Conservation (phyloP, 2,329 filamentous ascomycete species). For the Orbilia oligospora region DNA sequence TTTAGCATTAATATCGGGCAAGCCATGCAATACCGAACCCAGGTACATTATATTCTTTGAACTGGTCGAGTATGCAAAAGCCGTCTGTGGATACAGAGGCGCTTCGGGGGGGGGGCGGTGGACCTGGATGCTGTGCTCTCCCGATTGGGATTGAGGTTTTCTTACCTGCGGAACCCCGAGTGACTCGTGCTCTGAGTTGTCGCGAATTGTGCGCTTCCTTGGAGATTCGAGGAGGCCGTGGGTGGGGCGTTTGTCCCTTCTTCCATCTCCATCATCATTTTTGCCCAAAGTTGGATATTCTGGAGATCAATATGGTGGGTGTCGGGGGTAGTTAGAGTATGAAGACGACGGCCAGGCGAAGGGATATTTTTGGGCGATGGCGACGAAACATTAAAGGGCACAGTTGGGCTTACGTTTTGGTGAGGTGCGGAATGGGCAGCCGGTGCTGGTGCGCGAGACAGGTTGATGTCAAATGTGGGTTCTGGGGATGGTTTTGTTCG, state of each 20-base stretch:
- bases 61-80: conserved; percentile 3
- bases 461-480: conserved; percentile 7
- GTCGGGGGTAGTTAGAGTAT: background rate
- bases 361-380: background rate
- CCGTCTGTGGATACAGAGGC: conserved; percentile 6
- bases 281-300: conserved; percentile 4
- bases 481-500: conserved; percentile 13
- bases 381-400: conserved; percentile 10
- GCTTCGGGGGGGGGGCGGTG: conserved; percentile 19
- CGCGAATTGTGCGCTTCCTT: conserved; percentile 40
- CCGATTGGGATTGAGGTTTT: background rate
- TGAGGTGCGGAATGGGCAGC: background rate
- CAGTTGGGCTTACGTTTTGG: background rate
- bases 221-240: conserved; percentile 18
- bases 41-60: conserved; percentile 8
- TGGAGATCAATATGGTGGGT: conserved; percentile 7
- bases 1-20: conserved; percentile 17
- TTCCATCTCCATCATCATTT: conserved; percentile 44
- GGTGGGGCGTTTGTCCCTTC: conserved; percentile 56
- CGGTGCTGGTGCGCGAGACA: conserved; percentile 11
- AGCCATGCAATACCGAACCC: background rate
- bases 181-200: conserved; percentile 43
- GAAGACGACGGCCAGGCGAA: background rate
- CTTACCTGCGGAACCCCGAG: conserved; percentile 58
- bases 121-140: conserved; percentile 7